Base-by-base conservation (phyloP, 257 asterid genomes). In the Primulina eburnea region DNA sequence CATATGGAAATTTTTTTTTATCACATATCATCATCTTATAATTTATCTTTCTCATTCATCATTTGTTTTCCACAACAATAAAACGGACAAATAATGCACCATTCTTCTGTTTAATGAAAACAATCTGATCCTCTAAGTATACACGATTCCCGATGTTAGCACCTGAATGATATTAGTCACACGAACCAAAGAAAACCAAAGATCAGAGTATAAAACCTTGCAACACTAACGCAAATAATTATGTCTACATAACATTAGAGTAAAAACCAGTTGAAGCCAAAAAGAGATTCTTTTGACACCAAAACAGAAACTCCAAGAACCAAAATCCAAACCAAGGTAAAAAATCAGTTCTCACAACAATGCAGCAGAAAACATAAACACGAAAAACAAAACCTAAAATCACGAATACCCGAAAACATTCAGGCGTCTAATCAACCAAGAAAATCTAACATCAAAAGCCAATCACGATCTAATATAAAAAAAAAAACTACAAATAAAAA, bases 391-490 rank as follows among this genome's bases (percentile, higher is more conserved):
- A 50, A 12, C 62, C 71, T 18, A 73, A 50, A 35, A 20, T 59
- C 75, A 57, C 12, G 55, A 65, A 65, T 60, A 10, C 33, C 61
- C 30, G 12, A 33, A 64, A 64, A 58, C 30, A 11, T 5, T 14
- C 18, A 14, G 55, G 7, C n/a, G 43, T 8, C 43, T 4, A 29
- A 30, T 8, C 32, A 1, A 58, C 16, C 43, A 53, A 69, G 52
- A 12, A 56, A 64, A 75, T 34, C 58, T 60, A 55, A 66, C 29
- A 34, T 57, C 76, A 69, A 63, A 61, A 52, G 26, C 14, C 68
- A 65, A 55, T 21, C 74, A 67, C 60, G 80, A 75, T 68, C 82
- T 43, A 55, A 53, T 20, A 20, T 50, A 50, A n/a, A 32, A 21
- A 9, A 9, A 16, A 32, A 52, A 43, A 3, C 17, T 40, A 40